These are phyloP conservation scores for Phellopilus nigrolimitatus DNA, from an alignment of 1,284 basidiomycete genomes.

Conservation along the genomic window DNA sequence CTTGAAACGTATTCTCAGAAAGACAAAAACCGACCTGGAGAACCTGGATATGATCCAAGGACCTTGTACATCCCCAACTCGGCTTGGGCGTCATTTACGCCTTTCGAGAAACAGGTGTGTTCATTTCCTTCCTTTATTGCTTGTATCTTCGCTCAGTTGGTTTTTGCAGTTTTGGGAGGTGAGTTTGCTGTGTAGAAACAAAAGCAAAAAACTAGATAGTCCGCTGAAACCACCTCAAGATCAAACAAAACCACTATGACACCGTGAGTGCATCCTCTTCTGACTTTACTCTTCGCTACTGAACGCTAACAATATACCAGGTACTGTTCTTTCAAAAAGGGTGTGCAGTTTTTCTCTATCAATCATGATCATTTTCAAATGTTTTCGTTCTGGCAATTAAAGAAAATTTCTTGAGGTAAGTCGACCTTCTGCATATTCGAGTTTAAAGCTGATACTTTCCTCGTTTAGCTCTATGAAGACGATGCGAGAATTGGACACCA, in stretches of 20 bases:
- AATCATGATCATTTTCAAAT: constrained; percentile 2
- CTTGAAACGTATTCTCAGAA: no score
- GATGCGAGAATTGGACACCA: constrained; percentile 89
- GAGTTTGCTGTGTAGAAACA: background rate
- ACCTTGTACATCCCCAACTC: constrained; percentile 80
- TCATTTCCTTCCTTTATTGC: constrained; percentile 2
- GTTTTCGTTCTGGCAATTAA: constrained; percentile 1
- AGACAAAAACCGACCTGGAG: constrained; percentile 74
- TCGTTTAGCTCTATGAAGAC: constrained; percentile 84
- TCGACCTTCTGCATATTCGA: background rate
- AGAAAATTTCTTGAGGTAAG: constrained; percentile 72
- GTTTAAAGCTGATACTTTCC: constrained; percentile 24
- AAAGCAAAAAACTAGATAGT: background rate
- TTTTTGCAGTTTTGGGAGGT: constrained; percentile 87
- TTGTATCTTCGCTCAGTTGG: background rate
- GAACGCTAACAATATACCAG: constrained; percentile 32
- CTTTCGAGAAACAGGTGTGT: constrained; percentile 88
- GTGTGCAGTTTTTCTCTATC: constrained; percentile 37
- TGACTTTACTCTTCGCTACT: constrained; percentile 16
- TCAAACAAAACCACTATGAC: constrained; percentile 94
- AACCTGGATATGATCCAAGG: constrained; percentile 90
- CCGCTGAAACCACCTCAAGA: constrained; percentile 35
- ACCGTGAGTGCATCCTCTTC: constrained; percentile 45
- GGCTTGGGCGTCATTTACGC: constrained; percentile 85
- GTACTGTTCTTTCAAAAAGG: constrained; percentile 98